These are phyloP conservation scores for Venturiaceae sp. DNA, from an alignment of 2,329 filamentous ascomycete species.

Conservation along the genomic window DNA sequence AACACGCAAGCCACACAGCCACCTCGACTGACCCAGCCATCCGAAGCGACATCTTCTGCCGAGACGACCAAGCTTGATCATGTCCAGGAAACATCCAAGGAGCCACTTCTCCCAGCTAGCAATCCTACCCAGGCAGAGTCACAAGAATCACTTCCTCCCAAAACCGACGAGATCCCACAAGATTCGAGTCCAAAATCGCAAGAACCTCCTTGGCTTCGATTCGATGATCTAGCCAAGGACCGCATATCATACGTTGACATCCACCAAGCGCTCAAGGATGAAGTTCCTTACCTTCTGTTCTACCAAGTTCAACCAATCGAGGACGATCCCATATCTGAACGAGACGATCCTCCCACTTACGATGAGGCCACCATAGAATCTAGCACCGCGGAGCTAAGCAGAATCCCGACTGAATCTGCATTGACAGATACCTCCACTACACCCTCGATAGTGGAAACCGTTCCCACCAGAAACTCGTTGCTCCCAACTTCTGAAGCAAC, in stretches of 20 bases:
- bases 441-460: not conserved
- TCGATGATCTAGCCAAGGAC: conserved; percentile 72
- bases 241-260: conserved; percentile 72
- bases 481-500: not conserved
- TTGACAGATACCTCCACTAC: not conserved
- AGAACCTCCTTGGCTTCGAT: conserved; percentile 61
- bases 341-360: conserved; percentile 29
- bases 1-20: not conserved
- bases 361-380: conserved; percentile 19
- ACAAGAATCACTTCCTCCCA: not conserved
- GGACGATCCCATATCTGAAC: conserved; percentile 39
- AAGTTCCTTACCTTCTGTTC: conserved; percentile 90
- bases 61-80: conserved; percentile 13
- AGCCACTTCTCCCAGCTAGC: not conserved
- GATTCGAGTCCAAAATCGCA: conserved; percentile 53
- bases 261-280: conserved; percentile 65
- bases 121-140: not conserved
- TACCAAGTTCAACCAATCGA: conserved; percentile 89
- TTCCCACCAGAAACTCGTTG: not conserved
- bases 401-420: not conserved
- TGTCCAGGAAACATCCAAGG: conserved; percentile 14
- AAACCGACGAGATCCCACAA: conserved; percentile 31
- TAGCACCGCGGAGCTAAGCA: conserved; percentile 1
- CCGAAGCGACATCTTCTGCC: not conserved
- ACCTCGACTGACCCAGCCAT: not conserved